Base-by-base conservation (phyloP, 2,329 filamentous ascomycete species). In the Diaporthe capsici region DNA sequence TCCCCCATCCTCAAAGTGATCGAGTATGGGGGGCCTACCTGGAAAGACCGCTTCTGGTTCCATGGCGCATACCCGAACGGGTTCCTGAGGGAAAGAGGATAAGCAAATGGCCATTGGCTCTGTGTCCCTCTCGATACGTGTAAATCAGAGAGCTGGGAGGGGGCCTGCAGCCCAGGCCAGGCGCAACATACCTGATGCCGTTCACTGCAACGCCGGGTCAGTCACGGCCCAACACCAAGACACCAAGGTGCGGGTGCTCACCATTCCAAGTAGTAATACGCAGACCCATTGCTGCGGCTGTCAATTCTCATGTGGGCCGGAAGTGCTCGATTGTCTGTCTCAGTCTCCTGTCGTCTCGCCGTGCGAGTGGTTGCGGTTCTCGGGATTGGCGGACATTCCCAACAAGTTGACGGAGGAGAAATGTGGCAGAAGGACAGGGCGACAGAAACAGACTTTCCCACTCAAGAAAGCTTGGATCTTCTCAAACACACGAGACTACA, bases 251-350 rank as follows among this genome's bases (percentile, higher is more conserved):
- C 58, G 22, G 34, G 49, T 51, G 79, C 89, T 82, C 84, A 94
- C 94, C 94, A 85, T 96, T 96, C 94, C 94, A 96, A 20, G 94
- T 94, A 4, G 94, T 97, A 80, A 98, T 95, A 77, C 95, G 92
- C 78, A 97, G 87, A 22, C 88, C 90, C 94, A 95, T 95, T 28
- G 80, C 88, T 55, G 22, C 58, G 28, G 61, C 42, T 76, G 68
- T 39, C 53, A 44, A 55, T 4, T n/a, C 39, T 60, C 57, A 63
- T 39, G n/a, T 60, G 20, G 28, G 25, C 71, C 15, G 71, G 65
- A 20, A n/a, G n/a, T 37, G 8, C 37, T 42, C 22, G n/a, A 9
- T 10, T 72, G 39, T 42, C 57, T 25, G 53, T 63, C 58, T 60
- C 44, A 71, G 34, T 53, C 63, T 65, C 55, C 63, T 53, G 53